These are phyloP conservation scores for Juglanconis oblonga DNA, from an alignment of 2,329 filamentous ascomycete species.

Conservation along the genomic window DNA sequence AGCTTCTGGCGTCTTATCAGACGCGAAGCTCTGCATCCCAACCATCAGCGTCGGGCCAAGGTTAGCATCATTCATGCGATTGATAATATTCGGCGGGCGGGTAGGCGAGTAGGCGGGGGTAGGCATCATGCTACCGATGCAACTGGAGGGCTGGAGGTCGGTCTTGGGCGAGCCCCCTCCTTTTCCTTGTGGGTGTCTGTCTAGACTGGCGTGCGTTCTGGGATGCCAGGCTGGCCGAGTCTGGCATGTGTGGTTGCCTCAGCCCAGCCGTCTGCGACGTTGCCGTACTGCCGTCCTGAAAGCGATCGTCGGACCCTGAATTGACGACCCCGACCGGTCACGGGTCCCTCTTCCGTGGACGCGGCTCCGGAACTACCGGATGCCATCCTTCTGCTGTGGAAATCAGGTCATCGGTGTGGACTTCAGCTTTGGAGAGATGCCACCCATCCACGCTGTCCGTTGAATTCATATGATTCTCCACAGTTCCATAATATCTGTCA, in stretches of 20 bases:
- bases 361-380: constrained; percentile 8
- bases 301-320: neutral
- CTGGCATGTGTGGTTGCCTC: neutral
- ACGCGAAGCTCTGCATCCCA: neutral
- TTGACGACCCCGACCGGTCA: neutral
- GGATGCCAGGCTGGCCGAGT: neutral
- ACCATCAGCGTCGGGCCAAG: constrained; percentile 10
- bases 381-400: neutral
- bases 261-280: neutral
- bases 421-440: neutral
- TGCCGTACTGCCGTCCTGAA: neutral
- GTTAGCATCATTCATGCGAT: constrained; percentile 1
- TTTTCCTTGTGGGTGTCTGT: neutral
- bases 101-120: neutral
- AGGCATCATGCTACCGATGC: neutral
- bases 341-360: neutral
- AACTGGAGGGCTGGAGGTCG: neutral
- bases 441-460: neutral
- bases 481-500: constrained; percentile 10
- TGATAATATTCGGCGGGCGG: neutral
- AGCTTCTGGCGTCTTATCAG: constrained; percentile 2
- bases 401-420: constrained; percentile 10
- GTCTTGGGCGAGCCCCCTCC: neutral
- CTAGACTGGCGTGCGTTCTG: neutral
- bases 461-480: neutral